phyloP scores from a whole-genome alignment of 2,329 filamentous ascomycete genomes.

The Ophiostoma quercus region DNA sequence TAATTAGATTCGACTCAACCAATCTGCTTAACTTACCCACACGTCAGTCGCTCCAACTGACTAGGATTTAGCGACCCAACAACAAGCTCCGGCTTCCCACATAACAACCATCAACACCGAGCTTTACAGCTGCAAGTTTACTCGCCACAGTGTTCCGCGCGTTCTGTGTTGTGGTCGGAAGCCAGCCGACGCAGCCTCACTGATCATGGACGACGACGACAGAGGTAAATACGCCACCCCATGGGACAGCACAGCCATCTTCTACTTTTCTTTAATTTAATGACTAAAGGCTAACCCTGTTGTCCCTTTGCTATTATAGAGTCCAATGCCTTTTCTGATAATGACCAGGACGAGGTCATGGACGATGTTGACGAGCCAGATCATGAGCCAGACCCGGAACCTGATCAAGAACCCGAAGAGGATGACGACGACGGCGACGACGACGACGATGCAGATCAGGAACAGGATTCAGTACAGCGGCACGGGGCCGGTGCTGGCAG shows the following conservation, averaged over 20 bases:
- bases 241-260: not conserved
- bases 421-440: constrained; percentile 33
- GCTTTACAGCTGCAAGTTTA: not conserved
- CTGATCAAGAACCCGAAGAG: constrained; percentile 34
- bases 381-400: constrained; percentile 35
- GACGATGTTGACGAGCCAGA: constrained; percentile 41
- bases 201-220: constrained; percentile 32
- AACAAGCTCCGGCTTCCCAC: not conserved
- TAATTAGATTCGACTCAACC: not conserved
- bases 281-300: not conserved
- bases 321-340: constrained; percentile 44
- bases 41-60: not conserved
- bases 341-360: constrained; percentile 56
- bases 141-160: not conserved
- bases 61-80: not conserved
- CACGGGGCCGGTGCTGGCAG: constrained; percentile 22
- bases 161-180: not conserved
- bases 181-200: not conserved
- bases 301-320: constrained; percentile 24
- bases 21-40: not conserved
- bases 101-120: not conserved
- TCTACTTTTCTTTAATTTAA: not conserved
- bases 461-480: constrained; percentile 16
- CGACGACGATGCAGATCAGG: constrained; percentile 39
- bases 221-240: constrained; percentile 26